These are phyloP conservation scores for Fusarium begoniae DNA, from an alignment of 2,329 filamentous ascomycete genomes.

Conservation along the genomic window DNA sequence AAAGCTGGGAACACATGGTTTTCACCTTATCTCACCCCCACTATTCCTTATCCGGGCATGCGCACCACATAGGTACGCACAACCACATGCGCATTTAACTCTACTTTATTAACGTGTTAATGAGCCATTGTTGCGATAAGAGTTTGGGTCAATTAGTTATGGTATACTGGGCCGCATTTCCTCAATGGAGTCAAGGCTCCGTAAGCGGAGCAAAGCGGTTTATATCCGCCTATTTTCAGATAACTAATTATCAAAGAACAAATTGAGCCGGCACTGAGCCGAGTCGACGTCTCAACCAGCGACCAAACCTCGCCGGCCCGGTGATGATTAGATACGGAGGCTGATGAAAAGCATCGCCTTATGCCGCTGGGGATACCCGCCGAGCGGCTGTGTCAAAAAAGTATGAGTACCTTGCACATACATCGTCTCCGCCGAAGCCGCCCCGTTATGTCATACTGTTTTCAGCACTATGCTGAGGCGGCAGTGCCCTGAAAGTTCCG, in stretches of 20 bases:
- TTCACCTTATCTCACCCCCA: constrained; percentile 14
- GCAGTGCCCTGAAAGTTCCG: constrained; percentile 16
- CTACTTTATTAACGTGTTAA: constrained; percentile 9
- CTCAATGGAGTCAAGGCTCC: constrained; percentile 10
- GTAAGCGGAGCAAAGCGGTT: constrained; percentile 15
- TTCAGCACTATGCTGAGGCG: constrained; percentile 25
- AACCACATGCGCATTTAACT: constrained; percentile 26
- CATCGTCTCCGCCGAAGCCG: constrained; percentile 38
- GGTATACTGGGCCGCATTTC: background rate
- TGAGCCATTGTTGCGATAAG: constrained; percentile 17
- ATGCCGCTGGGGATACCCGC: constrained; percentile 36
- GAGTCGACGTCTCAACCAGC: constrained; percentile 5
- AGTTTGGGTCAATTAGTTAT: constrained; percentile 1
- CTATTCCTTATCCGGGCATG: constrained; percentile 29
- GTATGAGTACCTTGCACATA: constrained; percentile 9
- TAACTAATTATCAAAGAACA: constrained; percentile 3
- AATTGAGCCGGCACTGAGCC: constrained; percentile 18
- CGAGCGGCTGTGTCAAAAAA: constrained; percentile 34
- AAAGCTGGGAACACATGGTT: background rate
- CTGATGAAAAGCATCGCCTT: constrained; percentile 27
- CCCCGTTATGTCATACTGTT: constrained; percentile 34
- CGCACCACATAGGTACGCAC: background rate
- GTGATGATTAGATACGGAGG: constrained; percentile 29
- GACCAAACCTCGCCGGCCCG: constrained; percentile 38
- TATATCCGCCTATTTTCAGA: constrained; percentile 22